Base-by-base conservation (phyloP, 768 basidiomycete genomes). In the Lepiota venenata region DNA sequence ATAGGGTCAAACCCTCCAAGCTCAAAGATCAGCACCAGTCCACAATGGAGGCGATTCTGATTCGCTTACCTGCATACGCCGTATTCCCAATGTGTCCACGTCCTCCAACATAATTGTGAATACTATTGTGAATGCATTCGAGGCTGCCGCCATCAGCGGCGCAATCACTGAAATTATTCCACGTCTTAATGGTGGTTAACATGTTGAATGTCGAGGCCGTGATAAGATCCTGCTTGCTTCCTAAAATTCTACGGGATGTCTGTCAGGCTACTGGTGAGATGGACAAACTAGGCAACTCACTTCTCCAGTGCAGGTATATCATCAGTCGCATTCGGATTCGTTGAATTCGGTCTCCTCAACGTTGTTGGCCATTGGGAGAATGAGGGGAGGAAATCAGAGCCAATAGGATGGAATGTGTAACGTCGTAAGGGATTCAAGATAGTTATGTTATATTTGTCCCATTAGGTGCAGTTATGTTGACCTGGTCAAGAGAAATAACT, bases 121-220 rank as follows among this genome's bases (percentile, higher is more conserved):
- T 67, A 20, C 58, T 50, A 52, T 78, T 74, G 48, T 80, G 78
- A 43, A 78, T 70, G 20, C 68, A 66, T 55, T 80, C 76, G 22
- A 80, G 57, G 52, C 74, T 75, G 65, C 65, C 67, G 45, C 70
- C 64, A 10, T 58, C 64, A 29, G 40, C 9, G 1, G 69, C 65
- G 60, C 76, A 69, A 61, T 75, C 77, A 56, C 75, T 77, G 66
- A 79, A 78, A 9, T 60, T 64, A 0, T 62, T 55, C 74, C 75
- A 79, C 5, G 61, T 68, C 41, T 58, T 46, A 12, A 72, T 66
- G 2, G 63, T 61, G 20, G 64, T 63, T 27, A 76, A 60, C 47
- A 73, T 62, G 55, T 66, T 64, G 52, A 64, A 70, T 11, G 69
- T 70, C 14, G 61, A 59, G 21, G 56, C 59, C 7, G 41, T 64